Evolutionary conservation across 805 yeast species (phyloP), one percentile per base, ranked within the genome.

Genomic region (Lipomyces anomalus): DNA sequence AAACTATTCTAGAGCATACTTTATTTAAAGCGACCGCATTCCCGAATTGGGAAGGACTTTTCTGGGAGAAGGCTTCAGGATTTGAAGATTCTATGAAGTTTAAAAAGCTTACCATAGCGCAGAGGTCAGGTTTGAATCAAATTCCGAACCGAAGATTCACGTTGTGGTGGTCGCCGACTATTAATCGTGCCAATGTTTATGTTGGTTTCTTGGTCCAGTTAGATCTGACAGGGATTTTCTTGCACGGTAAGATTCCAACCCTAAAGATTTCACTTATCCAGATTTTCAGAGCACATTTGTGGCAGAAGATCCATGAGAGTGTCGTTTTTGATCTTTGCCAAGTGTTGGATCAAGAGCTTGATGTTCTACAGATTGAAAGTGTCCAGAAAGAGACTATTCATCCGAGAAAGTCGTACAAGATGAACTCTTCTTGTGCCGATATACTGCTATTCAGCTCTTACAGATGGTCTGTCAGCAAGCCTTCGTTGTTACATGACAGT

Each of bases 111-210:
- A 92, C 99, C 1, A 90, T 90, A 66, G 99, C 99, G 1, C 99
- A 92, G 70, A 73, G 98, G 59, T 82, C 96, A 3, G 99, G 99
- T 62, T 74, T 92, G 54, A 85, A 94, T 60, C 99, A 92, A 67
- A 90, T 92, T 59, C 99, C 99, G 2, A 92, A 92, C 62, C 81
- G 99, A 63, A 76, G 99, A 38, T 92, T 92, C 62, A 92, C 98
- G 0, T 69, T 92, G 24, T 92, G 99, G 99, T 92, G 99, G 99
- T 88, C 97, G 0, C 99, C 99, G 4, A 92, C 99, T 0, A 92
- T 92, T 58, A 92, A 92, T 60, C 76, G 99, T 53, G 98, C 98
- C 4, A 92, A 92, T 61, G 97, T 92, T 22, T 92, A 92, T 61
- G 97, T 92, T 46, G 99, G 99, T 22, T 92, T 92, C 69, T 72